Conservation (phyloP, 331 rosid genomes). For the Dryas integrifolia region DNA sequence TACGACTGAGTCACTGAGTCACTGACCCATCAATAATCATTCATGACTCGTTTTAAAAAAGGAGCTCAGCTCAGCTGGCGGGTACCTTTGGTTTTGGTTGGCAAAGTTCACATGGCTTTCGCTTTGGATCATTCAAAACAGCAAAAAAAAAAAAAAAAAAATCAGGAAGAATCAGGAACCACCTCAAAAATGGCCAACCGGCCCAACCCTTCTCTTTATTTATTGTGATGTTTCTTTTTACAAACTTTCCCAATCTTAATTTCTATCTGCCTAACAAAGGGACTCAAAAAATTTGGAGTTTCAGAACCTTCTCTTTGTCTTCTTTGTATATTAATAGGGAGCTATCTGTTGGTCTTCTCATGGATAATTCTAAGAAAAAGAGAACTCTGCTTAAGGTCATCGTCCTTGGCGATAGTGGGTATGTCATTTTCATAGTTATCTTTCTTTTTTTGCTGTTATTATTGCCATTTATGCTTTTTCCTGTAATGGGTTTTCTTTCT, state of each 20-base stretch:
- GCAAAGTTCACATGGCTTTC: constrained; percentile 57
- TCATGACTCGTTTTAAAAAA: not conserved
- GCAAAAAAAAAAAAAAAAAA: constrained; percentile 13
- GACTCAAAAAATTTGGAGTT: constrained; percentile 6
- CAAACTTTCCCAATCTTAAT: constrained; percentile 16
- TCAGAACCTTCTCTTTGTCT: not conserved
- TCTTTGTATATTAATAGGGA: not conserved
- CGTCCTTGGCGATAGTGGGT: constrained; percentile 95
- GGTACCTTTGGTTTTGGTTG: constrained; percentile 55
- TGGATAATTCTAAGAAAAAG: constrained; percentile 54
- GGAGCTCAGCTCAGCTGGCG: constrained; percentile 51
- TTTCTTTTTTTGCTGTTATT: not conserved
- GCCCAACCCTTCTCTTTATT: constrained; percentile 22
- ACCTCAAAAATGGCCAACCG: constrained; percentile 21
- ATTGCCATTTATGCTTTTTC: not conserved
- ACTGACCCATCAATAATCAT: too few species aligned
- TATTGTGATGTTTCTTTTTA: constrained; percentile 11
- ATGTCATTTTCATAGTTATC: constrained; percentile 11
- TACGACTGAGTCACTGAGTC: too few species aligned
- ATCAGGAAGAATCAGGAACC: constrained; percentile 35
- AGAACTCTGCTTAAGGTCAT: constrained; percentile 85
- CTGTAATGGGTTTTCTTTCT: constrained; percentile 3
- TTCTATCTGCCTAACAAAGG: not conserved
- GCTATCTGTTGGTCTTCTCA: constrained; percentile 21
- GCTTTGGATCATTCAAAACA: constrained; percentile 35